Base-by-base conservation (phyloP, 257 asterid genomes). In the Solanum chilense region DNA sequence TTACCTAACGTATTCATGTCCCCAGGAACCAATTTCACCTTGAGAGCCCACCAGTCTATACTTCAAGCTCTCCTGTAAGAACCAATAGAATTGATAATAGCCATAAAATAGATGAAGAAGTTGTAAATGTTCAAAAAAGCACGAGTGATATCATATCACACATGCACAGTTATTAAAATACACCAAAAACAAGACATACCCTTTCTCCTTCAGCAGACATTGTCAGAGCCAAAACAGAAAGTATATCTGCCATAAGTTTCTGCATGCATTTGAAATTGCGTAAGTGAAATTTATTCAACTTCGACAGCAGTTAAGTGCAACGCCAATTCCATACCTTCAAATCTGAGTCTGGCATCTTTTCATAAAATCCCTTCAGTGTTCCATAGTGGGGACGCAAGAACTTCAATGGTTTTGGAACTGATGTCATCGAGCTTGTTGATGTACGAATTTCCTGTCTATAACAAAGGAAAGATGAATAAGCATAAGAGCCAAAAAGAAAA, bases 191-290 rank as follows among this genome's bases (percentile, higher is more conserved):
- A 80, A 85, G 14, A 56, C 90, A 18, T 92, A 97, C 99, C 95
- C 98, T 91, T 92, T 96, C 97, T 88, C 99, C 99, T 91, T 96
- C 98, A 45, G 98, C 98, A 35, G 98, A 95, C 99, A 97, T 97
- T 49, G 99, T 97, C 95, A 96, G 90, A 44, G 99, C 99, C 93
- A 97, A 87, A 87, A 97, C 98, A 42, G 99, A 97, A 41, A 97
- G 99, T 89, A 97, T 94, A 90, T 97, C 99, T 5, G 99, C 98
- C 49, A 97, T 92, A 86, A 96, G 86, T 90, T 90, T 96, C 99
- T 95, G 93, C 87, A 85, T 20, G 31, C 18, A 31, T 9, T 78
- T 8, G 86, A 45, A 66, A 71, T 85, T 41, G 27, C 16, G 27
- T 44, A 18, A 81, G 80, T 87, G 45, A 31, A 73, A 73, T 15